Percentiles rank a stretch among this genome's conserved stretches.
These are phyloP conservation scores for Acmispon strigosus DNA, from an alignment of 306 rosid genomes.

Conservation along the genomic window DNA sequence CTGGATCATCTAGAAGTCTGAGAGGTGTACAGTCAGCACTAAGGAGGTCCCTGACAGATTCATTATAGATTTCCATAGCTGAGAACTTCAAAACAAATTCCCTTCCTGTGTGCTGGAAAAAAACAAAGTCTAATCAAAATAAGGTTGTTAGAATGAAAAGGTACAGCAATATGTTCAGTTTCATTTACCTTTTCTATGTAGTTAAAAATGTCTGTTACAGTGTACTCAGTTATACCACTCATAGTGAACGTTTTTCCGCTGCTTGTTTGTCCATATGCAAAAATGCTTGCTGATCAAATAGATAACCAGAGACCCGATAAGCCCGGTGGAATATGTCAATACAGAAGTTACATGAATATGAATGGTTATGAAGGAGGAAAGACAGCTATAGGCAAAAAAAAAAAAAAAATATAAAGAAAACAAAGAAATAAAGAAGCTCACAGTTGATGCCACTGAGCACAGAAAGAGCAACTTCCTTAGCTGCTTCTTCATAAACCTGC, in stretches of 20 bases:
- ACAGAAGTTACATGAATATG: background rate
- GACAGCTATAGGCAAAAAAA: background rate
- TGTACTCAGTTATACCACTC: slow-evolving; percentile 69
- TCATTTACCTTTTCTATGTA: slow-evolving; percentile 55
- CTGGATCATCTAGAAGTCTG: slow-evolving; percentile 97
- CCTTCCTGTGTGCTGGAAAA: slow-evolving; percentile 70
- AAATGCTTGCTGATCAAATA: slow-evolving; percentile 68
- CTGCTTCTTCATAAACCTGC: slow-evolving; percentile 81
- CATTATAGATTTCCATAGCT: slow-evolving; percentile 93
- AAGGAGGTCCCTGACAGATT: slow-evolving; percentile 95
- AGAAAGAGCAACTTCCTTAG: slow-evolving; percentile 88
- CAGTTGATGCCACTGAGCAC: slow-evolving; percentile 87
- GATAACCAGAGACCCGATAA: slow-evolving; percentile 17
- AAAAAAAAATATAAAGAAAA: background rate
- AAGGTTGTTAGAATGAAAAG: slow-evolving; percentile 11
- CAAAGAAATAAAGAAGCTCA: slow-evolving; percentile 25
- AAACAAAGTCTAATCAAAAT: slow-evolving; percentile 18
- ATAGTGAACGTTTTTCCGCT: slow-evolving; percentile 93
- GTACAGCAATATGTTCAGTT: background rate
- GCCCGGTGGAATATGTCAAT: background rate
- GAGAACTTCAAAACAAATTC: slow-evolving; percentile 72
- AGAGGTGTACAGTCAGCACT: slow-evolving; percentile 65
- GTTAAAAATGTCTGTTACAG: slow-evolving; percentile 67
- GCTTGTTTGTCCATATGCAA: slow-evolving; percentile 99
- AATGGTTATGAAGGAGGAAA: slow-evolving; percentile 12